Base-by-base conservation (phyloP, 2,329 filamentous ascomycete genomes). In the Calonectria honghensis region DNA sequence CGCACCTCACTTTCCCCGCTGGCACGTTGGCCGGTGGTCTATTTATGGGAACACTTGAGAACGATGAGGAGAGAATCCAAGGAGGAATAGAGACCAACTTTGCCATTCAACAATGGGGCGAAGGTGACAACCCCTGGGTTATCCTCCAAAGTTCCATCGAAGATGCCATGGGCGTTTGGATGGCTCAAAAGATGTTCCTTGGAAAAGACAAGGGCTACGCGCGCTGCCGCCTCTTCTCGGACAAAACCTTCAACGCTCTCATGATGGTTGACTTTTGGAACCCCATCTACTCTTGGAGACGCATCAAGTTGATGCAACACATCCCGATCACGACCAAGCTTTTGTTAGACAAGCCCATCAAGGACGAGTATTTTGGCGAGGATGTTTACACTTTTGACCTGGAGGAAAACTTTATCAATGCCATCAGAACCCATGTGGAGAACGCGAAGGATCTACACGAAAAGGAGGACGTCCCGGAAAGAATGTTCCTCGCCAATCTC, bases 261-360 rank as follows among this genome's bases (percentile, higher is more conserved):
- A 37, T 50, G 29, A 70, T 70, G 68, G 68, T 70, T 24, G 68
- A 70, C 31, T 70, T 70, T 29, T 70, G 68, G 52, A 70, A 70
- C 52, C 68, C 68, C 54, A 45, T 70, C 37, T 70, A 70, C 41
- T 63, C 52, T 31, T 70, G 68, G 68, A 64, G 57, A 39, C 54
- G 68, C 10, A 45, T 41, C n/a, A 48, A 35, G 14, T 54, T 70
- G 31, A 70, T 70, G 68, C 54, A 63, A 35, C 61, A 70, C 41
- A 61, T 70, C 11, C 68, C 65, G 13, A 31, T 54, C 45, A 54
- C 29, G 18, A n/a, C 68, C 13, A 41, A 41, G n/a, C 57, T 63
- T 37, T 13, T 29, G 20, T 9, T 57, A 3, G 29, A 65, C 3
- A 41, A 31, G 16, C 63, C 37, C 11, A 31, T 50, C 13, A 48